Conservation (phyloP, 1,284 basidiomycete species). For the Ceratobasidium sp. region DNA sequence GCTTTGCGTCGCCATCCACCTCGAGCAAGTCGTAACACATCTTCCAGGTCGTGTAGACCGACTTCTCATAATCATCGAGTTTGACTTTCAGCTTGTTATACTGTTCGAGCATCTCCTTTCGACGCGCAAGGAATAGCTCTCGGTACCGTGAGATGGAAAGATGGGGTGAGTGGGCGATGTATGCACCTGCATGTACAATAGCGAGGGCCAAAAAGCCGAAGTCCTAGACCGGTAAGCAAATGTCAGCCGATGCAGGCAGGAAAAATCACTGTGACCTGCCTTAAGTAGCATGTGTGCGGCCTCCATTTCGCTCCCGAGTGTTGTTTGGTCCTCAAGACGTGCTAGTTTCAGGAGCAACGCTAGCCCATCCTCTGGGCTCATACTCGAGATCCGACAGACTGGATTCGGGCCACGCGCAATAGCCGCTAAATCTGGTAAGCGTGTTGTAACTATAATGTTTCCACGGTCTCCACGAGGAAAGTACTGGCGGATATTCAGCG, state of each 20-base stretch:
- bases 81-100: not conserved
- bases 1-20: not conserved
- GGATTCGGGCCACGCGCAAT: not conserved
- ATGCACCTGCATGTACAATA: conserved; percentile 1
- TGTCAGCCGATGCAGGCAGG: no score
- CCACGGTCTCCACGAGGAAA: not conserved
- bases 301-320: no score
- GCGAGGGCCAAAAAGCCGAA: conserved; percentile 12
- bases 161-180: no score
- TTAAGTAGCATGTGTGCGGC: no score
- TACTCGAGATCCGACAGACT: not conserved
- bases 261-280: no score
- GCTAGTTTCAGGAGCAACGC: not conserved
- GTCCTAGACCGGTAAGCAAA: no score
- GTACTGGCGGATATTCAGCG: not conserved
- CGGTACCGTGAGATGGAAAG: not conserved
- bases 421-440: not conserved
- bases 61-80: not conserved
- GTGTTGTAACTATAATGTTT: not conserved
- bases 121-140: not conserved
- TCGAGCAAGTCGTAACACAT: not conserved
- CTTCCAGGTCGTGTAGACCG: conserved; percentile 4
- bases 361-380: not conserved
- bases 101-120: not conserved
- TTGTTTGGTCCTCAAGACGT: not conserved